Evolutionary conservation across 352 stramenopile species (phyloP).

Genomic region (Phytopythium chamaehyphon): DNA sequence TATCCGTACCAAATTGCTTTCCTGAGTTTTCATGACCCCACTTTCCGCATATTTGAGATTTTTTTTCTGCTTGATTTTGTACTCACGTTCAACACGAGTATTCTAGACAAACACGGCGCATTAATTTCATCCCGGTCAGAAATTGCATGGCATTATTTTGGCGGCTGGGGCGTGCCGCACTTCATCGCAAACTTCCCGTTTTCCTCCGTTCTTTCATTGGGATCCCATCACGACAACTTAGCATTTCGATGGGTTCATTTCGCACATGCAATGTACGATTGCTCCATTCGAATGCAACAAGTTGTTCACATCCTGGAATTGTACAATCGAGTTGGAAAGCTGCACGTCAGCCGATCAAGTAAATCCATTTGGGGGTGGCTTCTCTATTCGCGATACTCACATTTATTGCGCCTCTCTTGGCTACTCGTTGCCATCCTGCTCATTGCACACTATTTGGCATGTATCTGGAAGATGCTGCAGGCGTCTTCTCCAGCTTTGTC

Average conservation of each 20-base stretch:
- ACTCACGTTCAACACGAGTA: constrained; percentile 45
- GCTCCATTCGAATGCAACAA: constrained; percentile 16
- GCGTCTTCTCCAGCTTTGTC: background rate
- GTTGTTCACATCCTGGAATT: constrained; percentile 28
- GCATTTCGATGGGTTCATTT: background rate
- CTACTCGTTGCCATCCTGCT: constrained; percentile 35
- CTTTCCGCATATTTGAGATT: constrained; percentile 13
- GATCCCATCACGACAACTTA: background rate
- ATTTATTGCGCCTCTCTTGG: constrained; percentile 34
- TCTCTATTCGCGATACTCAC: constrained; percentile 42
- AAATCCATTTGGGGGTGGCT: constrained; percentile 35
- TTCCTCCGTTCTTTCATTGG: background rate
- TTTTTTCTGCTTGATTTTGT: constrained; percentile 35
- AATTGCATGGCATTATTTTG: constrained; percentile 36
- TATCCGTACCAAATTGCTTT: constrained; percentile 39
- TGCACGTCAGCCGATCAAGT: constrained; percentile 17
- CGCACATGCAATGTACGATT: constrained; percentile 13
- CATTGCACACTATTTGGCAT: constrained; percentile 49
- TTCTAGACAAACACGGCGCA: constrained; percentile 26
- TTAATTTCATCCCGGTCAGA: constrained; percentile 26
- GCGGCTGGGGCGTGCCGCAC: constrained; percentile 16
- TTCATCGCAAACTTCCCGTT: constrained; percentile 9
- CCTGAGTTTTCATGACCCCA: constrained; percentile 1
- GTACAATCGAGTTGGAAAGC: constrained; percentile 16
- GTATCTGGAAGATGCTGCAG: constrained; percentile 32